These are phyloP conservation scores for Talaromyces thailandensis DNA, from an alignment of 495 filamentous ascomycete genomes.

Conservation along the genomic window DNA sequence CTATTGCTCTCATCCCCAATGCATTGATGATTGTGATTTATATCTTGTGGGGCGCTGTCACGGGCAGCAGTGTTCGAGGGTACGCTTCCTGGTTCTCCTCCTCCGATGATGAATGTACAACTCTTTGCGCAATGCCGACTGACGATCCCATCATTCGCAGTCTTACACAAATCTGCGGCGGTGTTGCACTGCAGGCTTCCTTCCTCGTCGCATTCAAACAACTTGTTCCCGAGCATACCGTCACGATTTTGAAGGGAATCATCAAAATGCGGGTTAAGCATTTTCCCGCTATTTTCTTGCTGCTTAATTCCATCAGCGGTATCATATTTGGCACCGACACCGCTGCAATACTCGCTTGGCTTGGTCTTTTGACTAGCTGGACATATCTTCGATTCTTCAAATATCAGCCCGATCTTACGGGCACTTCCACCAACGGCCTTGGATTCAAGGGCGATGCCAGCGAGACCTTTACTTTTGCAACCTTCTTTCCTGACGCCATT, in stretches of 20 bases:
- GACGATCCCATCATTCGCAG: conserved; percentile 31
- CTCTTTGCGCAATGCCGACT: conserved; percentile 21
- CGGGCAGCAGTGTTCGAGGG: conserved; percentile 57
- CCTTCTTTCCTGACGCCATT: conserved; percentile 85
- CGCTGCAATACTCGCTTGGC: conserved; percentile 70
- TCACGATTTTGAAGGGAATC: conserved; percentile 79
- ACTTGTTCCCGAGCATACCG: conserved; percentile 95
- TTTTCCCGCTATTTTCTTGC: conserved; percentile 83
- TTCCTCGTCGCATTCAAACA: conserved; percentile 98
- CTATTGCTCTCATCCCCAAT: conserved; percentile 74
- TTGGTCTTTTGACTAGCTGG: conserved; percentile 84
- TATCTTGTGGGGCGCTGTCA: conserved; percentile 61
- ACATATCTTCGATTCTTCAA: conserved; percentile 96
- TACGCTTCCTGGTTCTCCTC: conserved; percentile 36
- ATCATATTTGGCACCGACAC: conserved; percentile 78
- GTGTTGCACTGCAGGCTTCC: conserved; percentile 78
- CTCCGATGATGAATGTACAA: conserved; percentile 9
- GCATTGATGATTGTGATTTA: conserved; percentile 61
- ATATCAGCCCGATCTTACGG: conserved; percentile 54
- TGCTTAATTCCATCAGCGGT: conserved; percentile 66
- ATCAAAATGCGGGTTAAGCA: conserved; percentile 88
- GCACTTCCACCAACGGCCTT: conserved; percentile 40
- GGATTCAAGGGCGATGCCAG: conserved; percentile 73
- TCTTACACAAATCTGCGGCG: conserved; percentile 73
- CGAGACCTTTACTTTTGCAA: conserved; percentile 90